Evolutionary conservation across 78 protist species (phyloP).

Genomic region (Guillardia theta): DNA sequence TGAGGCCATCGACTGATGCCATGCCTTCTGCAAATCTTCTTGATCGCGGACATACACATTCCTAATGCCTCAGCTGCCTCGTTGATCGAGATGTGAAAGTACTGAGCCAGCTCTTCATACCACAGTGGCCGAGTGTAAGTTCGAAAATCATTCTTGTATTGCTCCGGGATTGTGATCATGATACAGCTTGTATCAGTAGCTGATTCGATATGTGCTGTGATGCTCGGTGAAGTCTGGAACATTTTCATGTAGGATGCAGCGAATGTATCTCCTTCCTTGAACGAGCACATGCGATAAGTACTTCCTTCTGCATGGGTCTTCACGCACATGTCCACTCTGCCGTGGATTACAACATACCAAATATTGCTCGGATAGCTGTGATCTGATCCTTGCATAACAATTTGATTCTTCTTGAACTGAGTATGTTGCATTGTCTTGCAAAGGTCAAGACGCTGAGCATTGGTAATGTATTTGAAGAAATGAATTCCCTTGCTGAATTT

Average conservation of each 20-base stretch:
- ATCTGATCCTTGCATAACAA: background rate
- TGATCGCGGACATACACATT: conserved; percentile 33
- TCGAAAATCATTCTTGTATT: background rate
- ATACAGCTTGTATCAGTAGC: background rate
- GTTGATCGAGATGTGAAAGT: background rate
- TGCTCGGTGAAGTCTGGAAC: conserved; percentile 4
- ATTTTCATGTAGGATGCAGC: conserved; percentile 8
- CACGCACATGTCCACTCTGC: conserved; percentile 21
- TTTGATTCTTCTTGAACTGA: background rate
- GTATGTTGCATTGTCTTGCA: background rate
- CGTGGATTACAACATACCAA: background rate
- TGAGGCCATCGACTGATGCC: conserved; percentile 32
- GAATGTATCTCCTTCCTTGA: conserved; percentile 35
- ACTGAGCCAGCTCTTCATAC: conserved; percentile 31
- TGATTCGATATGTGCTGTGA: background rate
- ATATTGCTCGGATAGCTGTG: background rate
- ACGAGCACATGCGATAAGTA: conserved; percentile 4
- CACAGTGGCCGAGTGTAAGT: conserved; percentile 13
- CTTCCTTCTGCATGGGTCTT: background rate
- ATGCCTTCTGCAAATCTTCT: conserved; percentile 33
- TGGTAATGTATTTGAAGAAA: conserved; percentile 20
- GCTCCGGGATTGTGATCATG: background rate
- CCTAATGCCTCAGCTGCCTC: conserved; percentile 12
- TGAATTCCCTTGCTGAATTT: conserved; percentile 18
- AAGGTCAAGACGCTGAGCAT: background rate